Conservation (phyloP, 1,284 basidiomycete genomes). For the Xerocomus nothofagi region DNA sequence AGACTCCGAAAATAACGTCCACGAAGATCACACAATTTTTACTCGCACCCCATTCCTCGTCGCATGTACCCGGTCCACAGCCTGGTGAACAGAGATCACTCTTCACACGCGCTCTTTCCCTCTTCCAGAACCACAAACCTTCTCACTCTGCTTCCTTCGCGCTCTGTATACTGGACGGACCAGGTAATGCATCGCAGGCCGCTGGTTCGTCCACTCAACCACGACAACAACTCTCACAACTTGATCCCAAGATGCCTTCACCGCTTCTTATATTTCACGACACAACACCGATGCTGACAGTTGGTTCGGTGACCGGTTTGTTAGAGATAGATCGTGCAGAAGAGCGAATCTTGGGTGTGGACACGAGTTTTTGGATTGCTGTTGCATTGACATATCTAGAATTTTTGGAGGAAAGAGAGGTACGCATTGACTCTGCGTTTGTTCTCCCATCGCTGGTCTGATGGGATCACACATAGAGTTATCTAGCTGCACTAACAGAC, state of each 20-base stretch:
- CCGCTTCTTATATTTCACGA: conserved; percentile 68
- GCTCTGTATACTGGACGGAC: conserved; percentile 33
- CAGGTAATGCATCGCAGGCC: not conserved
- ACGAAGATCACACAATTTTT: conserved; percentile 59
- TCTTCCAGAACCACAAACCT: conserved; percentile 55
- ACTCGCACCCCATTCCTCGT: conserved; percentile 52
- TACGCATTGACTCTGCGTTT: conserved; percentile 35
- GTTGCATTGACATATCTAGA: conserved; percentile 72
- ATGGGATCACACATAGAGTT: conserved; percentile 23
- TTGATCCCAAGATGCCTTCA: conserved; percentile 31
- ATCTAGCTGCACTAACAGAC: conserved; percentile 30
- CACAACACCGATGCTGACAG: conserved; percentile 62
- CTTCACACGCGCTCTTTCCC: conserved; percentile 56
- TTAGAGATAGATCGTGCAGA: conserved; percentile 62
- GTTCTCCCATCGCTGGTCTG: not conserved
- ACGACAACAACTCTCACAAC: conserved; percentile 27
- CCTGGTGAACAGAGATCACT: conserved; percentile 42
- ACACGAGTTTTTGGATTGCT: conserved; percentile 74
- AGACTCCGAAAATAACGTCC: conserved; percentile 4
- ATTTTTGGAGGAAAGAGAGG: conserved; percentile 74
- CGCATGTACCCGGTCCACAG: conserved; percentile 39
- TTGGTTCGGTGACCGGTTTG: conserved; percentile 56
- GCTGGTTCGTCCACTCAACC: conserved; percentile 22
- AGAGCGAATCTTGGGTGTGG: conserved; percentile 62
- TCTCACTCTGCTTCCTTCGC: conserved; percentile 68